Conservation (phyloP, 805 yeast genomes). For the Suhomyces prunicola region DNA sequence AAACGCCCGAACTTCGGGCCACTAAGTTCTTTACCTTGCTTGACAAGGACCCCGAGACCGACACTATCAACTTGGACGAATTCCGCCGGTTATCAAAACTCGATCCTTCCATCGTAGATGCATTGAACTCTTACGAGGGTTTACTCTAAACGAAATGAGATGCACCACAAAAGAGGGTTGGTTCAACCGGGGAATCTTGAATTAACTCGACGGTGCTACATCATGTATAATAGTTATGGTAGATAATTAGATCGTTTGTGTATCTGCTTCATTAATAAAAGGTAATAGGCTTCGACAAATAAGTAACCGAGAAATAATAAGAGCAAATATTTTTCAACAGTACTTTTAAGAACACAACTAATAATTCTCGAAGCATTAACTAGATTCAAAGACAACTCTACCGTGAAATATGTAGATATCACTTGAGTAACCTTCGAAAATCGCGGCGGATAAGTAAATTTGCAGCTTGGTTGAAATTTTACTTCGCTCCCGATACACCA, state of each 20-base stretch:
- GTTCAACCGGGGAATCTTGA: neutral
- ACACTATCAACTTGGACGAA: conserved; percentile 70
- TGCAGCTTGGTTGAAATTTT: no score
- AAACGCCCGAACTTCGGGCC: conserved; percentile 86
- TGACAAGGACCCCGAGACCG: conserved; percentile 68
- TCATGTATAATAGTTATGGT: neutral
- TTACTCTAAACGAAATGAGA: conserved; percentile 44
- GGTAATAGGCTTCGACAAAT: neutral
- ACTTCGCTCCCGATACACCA: no score
- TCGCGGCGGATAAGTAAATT: no score
- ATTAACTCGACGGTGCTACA: neutral
- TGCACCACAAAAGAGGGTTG: neutral
- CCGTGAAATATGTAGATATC: no score
- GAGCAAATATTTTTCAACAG: no score
- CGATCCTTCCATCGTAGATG: conserved; percentile 72
- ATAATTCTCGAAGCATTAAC: no score
- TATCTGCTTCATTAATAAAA: neutral
- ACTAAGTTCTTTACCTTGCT: conserved; percentile 72
- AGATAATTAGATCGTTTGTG: neutral
- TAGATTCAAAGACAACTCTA: neutral
- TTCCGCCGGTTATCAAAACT: conserved; percentile 76
- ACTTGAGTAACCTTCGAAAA: no score
- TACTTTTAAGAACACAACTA: no score
- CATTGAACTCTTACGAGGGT: conserved; percentile 79
- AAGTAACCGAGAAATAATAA: neutral